Base-by-base conservation (phyloP, 495 filamentous ascomycete genomes). In the Penicillium mononematosum region DNA sequence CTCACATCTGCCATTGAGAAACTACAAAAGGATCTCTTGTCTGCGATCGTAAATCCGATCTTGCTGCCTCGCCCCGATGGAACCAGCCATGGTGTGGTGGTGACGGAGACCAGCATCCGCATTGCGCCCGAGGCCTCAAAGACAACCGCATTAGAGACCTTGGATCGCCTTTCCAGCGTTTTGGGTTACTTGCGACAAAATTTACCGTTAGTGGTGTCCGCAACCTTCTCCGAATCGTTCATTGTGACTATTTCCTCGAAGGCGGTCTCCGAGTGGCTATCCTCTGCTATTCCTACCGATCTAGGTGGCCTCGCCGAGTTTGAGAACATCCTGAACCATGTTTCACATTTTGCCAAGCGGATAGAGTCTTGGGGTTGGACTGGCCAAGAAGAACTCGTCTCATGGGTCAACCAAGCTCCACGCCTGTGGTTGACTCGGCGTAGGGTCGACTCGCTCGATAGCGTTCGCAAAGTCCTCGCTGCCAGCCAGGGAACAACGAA, bases 361-460 rank as follows among this genome's bases (percentile, higher is more conserved):
- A 70, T 97, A 12, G 82, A 85, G 44, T 70, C 72, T 1, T 73
- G 88, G 12, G 78, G 81, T 0, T 91, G 89, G 83, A 78, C 80
- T 25, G 89, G 88, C 19, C 80, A 88, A 22, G 80, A 84, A 55
- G 82, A 85, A 19, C 70, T 98, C 52, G 76, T 83, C 10, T 86
- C 90, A 41, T 98, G 94, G 94, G 84, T 88, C 0, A 83, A 87
- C 31, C 83, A 85, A 47, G 88, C 87, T 7, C 88, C 93, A 5
- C 82, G 82, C 22, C 81, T 91, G 12, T 98, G 94, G 94, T 78
- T 97, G 20, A 82, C 84, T n/a, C 92, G 89, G 66, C 85, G 89
- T 55, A 86, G 86, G 55, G 91, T 94, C 60, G 80, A 81, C 41
- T 85, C 88, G 4, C 75, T 99, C 32, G 85, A 91, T 60, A 78